Base-by-base conservation (phyloP, 2,329 filamentous ascomycete genomes). In the Lachnellula subtilissima region DNA sequence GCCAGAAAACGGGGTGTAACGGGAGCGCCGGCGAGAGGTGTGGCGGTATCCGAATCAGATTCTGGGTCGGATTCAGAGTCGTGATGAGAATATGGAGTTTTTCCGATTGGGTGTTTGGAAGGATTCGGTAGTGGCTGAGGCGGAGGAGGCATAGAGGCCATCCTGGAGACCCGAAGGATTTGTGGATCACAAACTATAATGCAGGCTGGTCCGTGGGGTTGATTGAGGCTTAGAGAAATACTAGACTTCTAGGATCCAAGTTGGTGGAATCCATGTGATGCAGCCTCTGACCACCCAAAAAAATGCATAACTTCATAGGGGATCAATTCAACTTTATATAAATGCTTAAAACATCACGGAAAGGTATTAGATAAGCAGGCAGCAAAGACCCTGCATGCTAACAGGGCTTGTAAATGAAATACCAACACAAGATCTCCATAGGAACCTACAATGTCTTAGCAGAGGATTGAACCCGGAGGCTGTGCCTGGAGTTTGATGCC, bases 41-140 rank as follows among this genome's bases (percentile, higher is more conserved):
- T 57, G 23, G 51, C 52, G 36, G 42, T 50, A 22, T 54, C 53
- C 14, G 57, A 55, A 25, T 59, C 54, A 14, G 59, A 57, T 22
- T 61, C 56, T 19, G 47, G 49, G 25, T 59, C 53, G 39, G 55
- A 54, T 17, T 54, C 55, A 28, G 51, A 54, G 14, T 57, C 55
- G 12, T 35, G 25, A 43, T 47, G 37, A 48, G 47, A 53, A 17
- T 39, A 45, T 3, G 45, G 37, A 25, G 50, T 28, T 19, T 19
- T 50, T 35, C 47, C 35, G 48, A 54, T 54, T 53, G 51, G 55
- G 19, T 37, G 23, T 25, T 51, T 28, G 15, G 48, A 47, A 35
- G 42, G 42, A 45, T 45, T 45, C 19, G 48, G 48, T 51, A 40
- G 55, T 51, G 55, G 51, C 48, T 51, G 52, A 12, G 55, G 55